Percentiles rank a stretch among this genome's conserved stretches.
These are phyloP conservation scores for Catharanthus roseus DNA, from an alignment of 257 asterid genomes.

Conservation along the genomic window DNA sequence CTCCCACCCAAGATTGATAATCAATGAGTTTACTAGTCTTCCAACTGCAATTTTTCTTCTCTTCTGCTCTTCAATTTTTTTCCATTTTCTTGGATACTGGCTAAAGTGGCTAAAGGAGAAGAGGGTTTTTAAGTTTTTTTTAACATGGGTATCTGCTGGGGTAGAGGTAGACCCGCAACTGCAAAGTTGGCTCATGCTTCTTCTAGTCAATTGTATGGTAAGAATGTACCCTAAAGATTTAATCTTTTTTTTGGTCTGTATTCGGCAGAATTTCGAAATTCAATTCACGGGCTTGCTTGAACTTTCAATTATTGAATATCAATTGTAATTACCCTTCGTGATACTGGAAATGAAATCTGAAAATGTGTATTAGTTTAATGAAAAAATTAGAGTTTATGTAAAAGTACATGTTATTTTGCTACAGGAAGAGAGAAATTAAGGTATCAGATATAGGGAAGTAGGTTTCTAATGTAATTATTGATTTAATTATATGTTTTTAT, in stretches of 20 bases:
- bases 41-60: conserved; percentile 12
- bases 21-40: conserved; percentile 27
- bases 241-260: conserved; percentile 7
- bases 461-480: background rate
- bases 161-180: conserved; percentile 60
- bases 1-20: conserved; percentile 3
- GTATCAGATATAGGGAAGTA: background rate
- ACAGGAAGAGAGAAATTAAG: background rate
- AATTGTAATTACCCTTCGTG: no score
- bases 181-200: conserved; percentile 80
- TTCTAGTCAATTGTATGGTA: conserved; percentile 69
- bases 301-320: background rate
- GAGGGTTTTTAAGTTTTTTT: background rate
- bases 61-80: background rate
- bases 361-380: background rate
- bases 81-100: conserved; percentile 9
- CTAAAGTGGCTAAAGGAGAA: background rate
- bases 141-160: conserved; percentile 69
- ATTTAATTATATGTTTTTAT: background rate
- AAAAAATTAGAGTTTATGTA: no score
- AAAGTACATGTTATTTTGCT: background rate
- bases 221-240: background rate
- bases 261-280: background rate
- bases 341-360: no score
- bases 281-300: background rate